phyloP scores from a whole-genome alignment of 2,329 filamentous ascomycete species.

The Paecilomyces niveus region DNA sequence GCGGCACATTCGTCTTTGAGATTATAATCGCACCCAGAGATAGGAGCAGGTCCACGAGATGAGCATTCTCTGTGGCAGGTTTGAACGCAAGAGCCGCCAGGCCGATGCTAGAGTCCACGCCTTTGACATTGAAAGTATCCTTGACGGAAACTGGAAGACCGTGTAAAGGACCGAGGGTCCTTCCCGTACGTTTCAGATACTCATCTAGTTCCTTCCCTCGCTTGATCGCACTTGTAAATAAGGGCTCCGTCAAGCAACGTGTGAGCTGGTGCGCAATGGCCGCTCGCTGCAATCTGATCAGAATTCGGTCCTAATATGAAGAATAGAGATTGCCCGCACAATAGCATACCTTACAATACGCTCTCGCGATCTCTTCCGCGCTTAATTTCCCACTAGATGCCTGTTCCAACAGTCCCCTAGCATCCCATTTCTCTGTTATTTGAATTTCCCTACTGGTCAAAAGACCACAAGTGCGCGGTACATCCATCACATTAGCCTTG shows the following conservation, averaged over 20 bases:
- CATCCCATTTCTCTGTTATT: conserved; percentile 50
- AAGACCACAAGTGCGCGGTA: conserved; percentile 48
- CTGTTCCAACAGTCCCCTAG: conserved; percentile 28
- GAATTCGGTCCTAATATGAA: no score
- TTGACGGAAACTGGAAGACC: conserved; percentile 53
- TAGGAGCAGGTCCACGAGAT: conserved; percentile 52
- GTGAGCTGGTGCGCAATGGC: conserved; percentile 36
- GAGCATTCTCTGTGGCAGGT: conserved; percentile 50
- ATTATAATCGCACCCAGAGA: conserved; percentile 60
- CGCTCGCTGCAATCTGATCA: conserved; percentile 19
- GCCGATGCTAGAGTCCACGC: conserved; percentile 49
- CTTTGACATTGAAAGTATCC: conserved; percentile 40
- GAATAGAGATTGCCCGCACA: no score
- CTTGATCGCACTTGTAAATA: conserved; percentile 44
- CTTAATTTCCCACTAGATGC: conserved; percentile 28
- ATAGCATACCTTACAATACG: conserved; percentile 45
- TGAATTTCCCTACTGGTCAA: conserved; percentile 44
- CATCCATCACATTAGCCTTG: conserved; percentile 35
- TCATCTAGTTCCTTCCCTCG: conserved; percentile 44
- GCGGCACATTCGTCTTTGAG: conserved; percentile 63
- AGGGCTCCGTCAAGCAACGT: conserved; percentile 46
- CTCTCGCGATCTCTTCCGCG: conserved; percentile 42
- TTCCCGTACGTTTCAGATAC: conserved; percentile 31
- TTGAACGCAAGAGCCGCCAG: conserved; percentile 55
- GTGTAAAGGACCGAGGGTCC: conserved; percentile 52